Conservation (phyloP, 805 yeast genomes). For the Barnettozyma botsteinii region DNA sequence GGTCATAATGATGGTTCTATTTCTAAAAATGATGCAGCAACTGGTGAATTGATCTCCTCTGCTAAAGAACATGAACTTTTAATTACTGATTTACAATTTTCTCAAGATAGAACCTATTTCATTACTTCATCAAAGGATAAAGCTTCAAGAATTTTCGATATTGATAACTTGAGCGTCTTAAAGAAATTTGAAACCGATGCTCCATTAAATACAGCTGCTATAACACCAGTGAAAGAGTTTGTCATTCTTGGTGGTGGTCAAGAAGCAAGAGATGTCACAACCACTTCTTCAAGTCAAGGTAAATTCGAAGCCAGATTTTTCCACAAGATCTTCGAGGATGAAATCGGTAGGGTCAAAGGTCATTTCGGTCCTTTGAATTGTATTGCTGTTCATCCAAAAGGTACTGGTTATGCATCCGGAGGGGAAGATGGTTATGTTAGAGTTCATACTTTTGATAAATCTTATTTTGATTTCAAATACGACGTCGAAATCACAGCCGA, state of each 20-base stretch:
- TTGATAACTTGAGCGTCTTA: constrained; percentile 63
- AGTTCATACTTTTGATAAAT: constrained; percentile 87
- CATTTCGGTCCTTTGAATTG: constrained; percentile 98
- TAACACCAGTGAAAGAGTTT: constrained; percentile 88
- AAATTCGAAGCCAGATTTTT: constrained; percentile 94
- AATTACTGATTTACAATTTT: constrained; percentile 86
- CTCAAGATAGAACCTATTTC: constrained; percentile 82
- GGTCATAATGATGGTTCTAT: constrained; percentile 87
- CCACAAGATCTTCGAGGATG: constrained; percentile 93
- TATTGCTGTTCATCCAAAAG: constrained; percentile 91
- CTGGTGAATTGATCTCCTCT: constrained; percentile 62
- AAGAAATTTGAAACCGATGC: constrained; percentile 83
- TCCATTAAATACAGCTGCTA: constrained; percentile 91
- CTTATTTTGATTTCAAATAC: constrained; percentile 87
- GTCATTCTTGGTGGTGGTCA: constrained; percentile 98
- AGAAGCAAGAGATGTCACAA: constrained; percentile 96
- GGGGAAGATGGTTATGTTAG: constrained; percentile 98
- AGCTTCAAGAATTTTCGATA: constrained; percentile 71
- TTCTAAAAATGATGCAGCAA: constrained; percentile 69
- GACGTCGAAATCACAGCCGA: constrained; percentile 83
- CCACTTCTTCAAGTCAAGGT: constrained; percentile 92
- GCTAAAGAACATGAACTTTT: constrained; percentile 67
- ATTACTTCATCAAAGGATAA: constrained; percentile 92
- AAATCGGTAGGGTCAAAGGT: constrained; percentile 94
- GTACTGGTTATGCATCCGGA: constrained; percentile 91